phyloP scores from a whole-genome alignment of 805 yeast species.

The Lipomyces oligophaga region DNA sequence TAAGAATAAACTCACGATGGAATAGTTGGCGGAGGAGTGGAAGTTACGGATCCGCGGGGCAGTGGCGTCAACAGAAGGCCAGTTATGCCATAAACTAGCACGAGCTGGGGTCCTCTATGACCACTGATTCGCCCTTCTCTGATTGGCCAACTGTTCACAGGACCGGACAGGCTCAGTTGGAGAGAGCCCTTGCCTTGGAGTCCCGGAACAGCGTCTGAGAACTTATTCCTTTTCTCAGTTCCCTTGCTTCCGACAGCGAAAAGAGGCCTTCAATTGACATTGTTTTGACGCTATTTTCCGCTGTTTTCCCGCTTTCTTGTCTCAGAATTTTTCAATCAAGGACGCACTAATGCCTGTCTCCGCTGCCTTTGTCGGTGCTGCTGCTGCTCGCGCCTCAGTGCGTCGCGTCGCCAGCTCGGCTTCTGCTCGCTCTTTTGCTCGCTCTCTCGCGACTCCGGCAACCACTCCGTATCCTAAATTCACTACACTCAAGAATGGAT shows the following conservation, averaged over 20 bases:
- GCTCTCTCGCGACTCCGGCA: slow-evolving; percentile 30
- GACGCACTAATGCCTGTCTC: slow-evolving; percentile 29
- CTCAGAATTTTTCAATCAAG: no score
- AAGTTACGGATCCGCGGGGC: no score
- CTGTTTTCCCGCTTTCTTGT: background rate
- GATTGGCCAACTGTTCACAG: slow-evolving; percentile 14
- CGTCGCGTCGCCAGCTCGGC: slow-evolving; percentile 15
- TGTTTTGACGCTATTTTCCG: slow-evolving; percentile 8
- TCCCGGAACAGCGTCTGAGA: no score
- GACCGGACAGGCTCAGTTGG: no score
- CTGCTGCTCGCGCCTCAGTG: slow-evolving; percentile 17
- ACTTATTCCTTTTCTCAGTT: no score
- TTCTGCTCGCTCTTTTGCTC: slow-evolving; percentile 13
- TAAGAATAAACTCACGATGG: no score
- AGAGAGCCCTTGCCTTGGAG: no score
- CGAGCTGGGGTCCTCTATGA: background rate
- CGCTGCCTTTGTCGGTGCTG: slow-evolving; percentile 24
- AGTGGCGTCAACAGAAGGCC: no score
- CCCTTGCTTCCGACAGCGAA: no score
- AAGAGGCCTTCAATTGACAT: no score
- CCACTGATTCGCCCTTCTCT: slow-evolving; percentile 10
- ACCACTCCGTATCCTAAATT: slow-evolving; percentile 52
- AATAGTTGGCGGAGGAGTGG: no score
- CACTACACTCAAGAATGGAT: slow-evolving; percentile 79
- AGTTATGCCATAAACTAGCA: no score